Conservation (phyloP, 805 yeast species). For the Spathaspora arborariae region DNA sequence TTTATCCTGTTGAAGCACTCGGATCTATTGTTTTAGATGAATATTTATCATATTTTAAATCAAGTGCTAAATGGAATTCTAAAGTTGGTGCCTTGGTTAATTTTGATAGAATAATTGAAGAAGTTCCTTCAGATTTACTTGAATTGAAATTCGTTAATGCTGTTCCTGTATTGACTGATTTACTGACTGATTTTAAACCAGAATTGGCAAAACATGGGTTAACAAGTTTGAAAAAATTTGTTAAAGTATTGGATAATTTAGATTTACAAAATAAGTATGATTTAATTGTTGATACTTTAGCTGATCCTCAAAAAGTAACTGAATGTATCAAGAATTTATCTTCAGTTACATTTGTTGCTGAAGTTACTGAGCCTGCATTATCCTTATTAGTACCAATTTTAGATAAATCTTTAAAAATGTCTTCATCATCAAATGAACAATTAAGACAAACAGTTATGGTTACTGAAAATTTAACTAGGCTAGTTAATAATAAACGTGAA, state of each 20-base stretch:
- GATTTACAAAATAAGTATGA: constrained; percentile 87
- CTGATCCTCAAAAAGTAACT: constrained; percentile 86
- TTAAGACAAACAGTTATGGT: constrained; percentile 95
- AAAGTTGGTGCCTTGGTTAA: constrained; percentile 75
- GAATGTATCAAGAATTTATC: constrained; percentile 84
- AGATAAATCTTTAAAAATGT: constrained; percentile 80
- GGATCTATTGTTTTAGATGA: constrained; percentile 65
- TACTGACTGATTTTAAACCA: constrained; percentile 94
- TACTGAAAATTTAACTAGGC: constrained; percentile 90
- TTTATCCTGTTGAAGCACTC: constrained; percentile 74
- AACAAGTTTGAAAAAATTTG: constrained; percentile 64
- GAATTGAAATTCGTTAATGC: constrained; percentile 76
- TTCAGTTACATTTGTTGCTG: constrained; percentile 95
- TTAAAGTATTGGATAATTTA: constrained; percentile 83
- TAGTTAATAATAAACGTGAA: constrained; percentile 90
- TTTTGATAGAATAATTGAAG: constrained; percentile 71
- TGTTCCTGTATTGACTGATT: constrained; percentile 82
- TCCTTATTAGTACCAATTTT: constrained; percentile 88
- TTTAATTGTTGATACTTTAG: constrained; percentile 77
- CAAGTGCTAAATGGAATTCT: constrained; percentile 92
- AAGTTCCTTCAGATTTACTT: constrained; percentile 79
- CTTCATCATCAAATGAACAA: constrained; percentile 92
- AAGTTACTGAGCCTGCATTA: constrained; percentile 94
- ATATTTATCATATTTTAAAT: constrained; percentile 58
- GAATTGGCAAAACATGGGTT: constrained; percentile 87